These are phyloP conservation scores for Pichia sp. DNA, from an alignment of 1,139 yeast genomes.

Conservation along the genomic window DNA sequence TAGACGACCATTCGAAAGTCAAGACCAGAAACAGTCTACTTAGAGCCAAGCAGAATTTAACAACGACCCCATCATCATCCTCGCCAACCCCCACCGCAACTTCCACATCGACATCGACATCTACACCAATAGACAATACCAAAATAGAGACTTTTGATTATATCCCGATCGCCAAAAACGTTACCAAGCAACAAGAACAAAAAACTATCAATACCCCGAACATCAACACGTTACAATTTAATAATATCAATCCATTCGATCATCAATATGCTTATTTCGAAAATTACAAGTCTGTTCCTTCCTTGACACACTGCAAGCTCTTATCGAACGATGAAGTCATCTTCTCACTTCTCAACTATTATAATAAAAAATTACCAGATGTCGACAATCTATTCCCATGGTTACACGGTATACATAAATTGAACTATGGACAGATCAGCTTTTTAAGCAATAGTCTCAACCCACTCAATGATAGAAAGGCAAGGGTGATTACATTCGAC, in stretches of 20 bases:
- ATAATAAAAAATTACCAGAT: slow-evolving; percentile 57
- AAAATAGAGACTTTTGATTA: neutral
- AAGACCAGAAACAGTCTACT: slow-evolving; percentile 24
- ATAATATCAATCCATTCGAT: slow-evolving; percentile 6
- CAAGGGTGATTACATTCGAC: slow-evolving; percentile 16
- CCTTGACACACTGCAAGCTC: slow-evolving; percentile 20
- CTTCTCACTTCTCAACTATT: slow-evolving; percentile 45
- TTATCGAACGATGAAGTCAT: slow-evolving; percentile 27
- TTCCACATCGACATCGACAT: neutral
- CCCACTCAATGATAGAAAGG: slow-evolving; percentile 10
- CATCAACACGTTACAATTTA: neutral
- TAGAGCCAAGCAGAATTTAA: slow-evolving; percentile 4
- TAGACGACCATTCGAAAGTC: slow-evolving; percentile 28
- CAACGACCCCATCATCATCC: slow-evolving; percentile 1
- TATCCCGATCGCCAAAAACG: neutral
- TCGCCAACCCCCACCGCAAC: neutral
- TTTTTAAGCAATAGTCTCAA: slow-evolving; percentile 26
- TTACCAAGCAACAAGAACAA: neutral
- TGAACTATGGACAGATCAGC: slow-evolving; percentile 48
- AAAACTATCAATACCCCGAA: neutral
- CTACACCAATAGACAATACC: neutral
- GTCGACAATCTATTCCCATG: slow-evolving; percentile 81
- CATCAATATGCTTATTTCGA: slow-evolving; percentile 17
- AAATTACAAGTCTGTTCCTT: slow-evolving; percentile 16
- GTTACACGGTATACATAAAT: slow-evolving; percentile 72